Conservation (phyloP, 495 filamentous ascomycete species). For the Umbilicaria muhlenbergii region DNA sequence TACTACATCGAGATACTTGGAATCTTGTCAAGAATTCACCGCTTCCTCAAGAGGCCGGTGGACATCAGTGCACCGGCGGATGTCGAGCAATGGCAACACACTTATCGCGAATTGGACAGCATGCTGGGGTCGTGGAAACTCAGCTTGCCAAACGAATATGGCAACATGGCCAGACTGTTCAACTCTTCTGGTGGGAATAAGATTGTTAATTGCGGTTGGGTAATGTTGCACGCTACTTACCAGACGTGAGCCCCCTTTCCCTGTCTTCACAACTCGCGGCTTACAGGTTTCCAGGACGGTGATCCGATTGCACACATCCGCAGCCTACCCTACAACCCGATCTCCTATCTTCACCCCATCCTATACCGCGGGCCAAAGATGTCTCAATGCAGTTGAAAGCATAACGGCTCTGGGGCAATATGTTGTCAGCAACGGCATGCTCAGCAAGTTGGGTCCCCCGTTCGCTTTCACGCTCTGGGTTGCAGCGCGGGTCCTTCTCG, state of each 20-base stretch:
- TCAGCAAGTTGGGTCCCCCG: conserved; percentile 68
- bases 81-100: conserved; percentile 75
- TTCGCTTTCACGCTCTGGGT: conserved; percentile 90
- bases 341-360: conserved; percentile 77
- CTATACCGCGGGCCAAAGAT: conserved; percentile 66
- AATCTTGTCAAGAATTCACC: conserved; percentile 70
- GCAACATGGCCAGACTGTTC: conserved; percentile 61
- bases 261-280: too few species aligned
- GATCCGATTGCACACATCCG: conserved; percentile 81
- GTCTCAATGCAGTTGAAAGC: conserved; percentile 68
- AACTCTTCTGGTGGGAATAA: conserved; percentile 44
- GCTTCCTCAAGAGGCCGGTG: conserved; percentile 72
- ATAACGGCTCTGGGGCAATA: conserved; percentile 61
- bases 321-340: conserved; percentile 74
- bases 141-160: conserved; percentile 63
- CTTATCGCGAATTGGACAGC: conserved; percentile 69
- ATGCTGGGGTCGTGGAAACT: conserved; percentile 71
- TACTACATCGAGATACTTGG: conserved; percentile 78
- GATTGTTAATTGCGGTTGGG: conserved; percentile 47
- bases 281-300: conserved; percentile 42
- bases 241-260: too few species aligned
- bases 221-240: conserved; percentile 73
- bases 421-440: conserved; percentile 53
- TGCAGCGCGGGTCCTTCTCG: conserved; percentile 68
- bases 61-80: conserved; percentile 72